These are phyloP conservation scores for Fusarium fracticaudum DNA, from an alignment of 2,329 filamentous ascomycete genomes.

Conservation along the genomic window DNA sequence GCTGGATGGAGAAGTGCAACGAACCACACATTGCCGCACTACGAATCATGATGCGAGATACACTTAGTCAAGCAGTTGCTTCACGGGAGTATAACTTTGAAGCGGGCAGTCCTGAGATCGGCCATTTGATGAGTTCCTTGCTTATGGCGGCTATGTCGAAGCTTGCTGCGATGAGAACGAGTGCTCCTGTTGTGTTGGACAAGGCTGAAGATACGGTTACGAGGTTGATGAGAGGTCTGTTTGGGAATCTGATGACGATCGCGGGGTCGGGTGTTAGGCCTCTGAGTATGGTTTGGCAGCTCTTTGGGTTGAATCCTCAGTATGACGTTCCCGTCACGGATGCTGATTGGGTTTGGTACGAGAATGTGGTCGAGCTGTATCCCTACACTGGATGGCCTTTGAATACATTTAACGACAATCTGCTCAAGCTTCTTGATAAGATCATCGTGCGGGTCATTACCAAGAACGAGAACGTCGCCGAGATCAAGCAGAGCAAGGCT, in stretches of 20 bases:
- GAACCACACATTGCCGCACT: conserved; percentile 3
- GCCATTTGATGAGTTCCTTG: conserved; percentile 10
- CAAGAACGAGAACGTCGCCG: neutral
- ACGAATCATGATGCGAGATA: conserved; percentile 16
- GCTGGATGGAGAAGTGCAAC: conserved; percentile 28
- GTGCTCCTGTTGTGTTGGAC: neutral
- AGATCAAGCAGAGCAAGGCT: neutral
- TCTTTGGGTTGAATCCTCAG: neutral
- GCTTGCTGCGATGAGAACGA: neutral
- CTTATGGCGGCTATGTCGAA: conserved; percentile 21
- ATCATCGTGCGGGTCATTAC: neutral
- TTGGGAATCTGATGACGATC: conserved; percentile 16
- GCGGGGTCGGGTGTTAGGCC: neutral
- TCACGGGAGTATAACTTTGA: neutral
- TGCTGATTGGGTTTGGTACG: conserved; percentile 11
- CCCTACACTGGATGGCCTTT: conserved; percentile 17
- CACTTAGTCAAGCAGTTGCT: neutral
- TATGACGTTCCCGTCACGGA: neutral
- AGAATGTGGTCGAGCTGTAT: conserved; percentile 14
- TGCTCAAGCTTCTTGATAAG: conserved; percentile 12
- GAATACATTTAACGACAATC: conserved; percentile 1
- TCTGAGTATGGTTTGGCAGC: conserved; percentile 24
- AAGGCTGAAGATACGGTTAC: conserved; percentile 10
- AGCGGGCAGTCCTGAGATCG: neutral
- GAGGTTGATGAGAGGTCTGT: conserved; percentile 4